These are phyloP conservation scores for Senecio squalidus DNA, from an alignment of 140 eudicot species.

Conservation along the genomic window DNA sequence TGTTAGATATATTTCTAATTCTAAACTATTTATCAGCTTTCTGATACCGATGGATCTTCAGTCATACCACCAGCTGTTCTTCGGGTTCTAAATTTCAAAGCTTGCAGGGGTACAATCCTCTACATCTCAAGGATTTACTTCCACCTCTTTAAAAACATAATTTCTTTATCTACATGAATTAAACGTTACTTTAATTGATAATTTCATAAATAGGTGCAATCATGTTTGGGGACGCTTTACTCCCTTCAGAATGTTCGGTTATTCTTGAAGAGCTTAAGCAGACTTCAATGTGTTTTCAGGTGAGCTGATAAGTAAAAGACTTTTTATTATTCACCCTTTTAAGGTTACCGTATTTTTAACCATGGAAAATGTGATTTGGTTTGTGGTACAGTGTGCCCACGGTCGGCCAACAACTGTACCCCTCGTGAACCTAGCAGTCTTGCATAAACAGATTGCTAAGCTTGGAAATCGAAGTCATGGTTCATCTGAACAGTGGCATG, in stretches of 20 bases:
- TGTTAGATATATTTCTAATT: slow-evolving; percentile 1
- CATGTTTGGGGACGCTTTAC: slow-evolving; percentile 94
- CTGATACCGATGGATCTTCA: slow-evolving; percentile 97
- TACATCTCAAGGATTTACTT: slow-evolving; percentile 1
- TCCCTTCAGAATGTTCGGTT: slow-evolving; percentile 93
- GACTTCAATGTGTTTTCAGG: slow-evolving; percentile 94
- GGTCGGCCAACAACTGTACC: slow-evolving; percentile 98
- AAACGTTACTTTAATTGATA: background rate
- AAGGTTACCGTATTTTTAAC: background rate
- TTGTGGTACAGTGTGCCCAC: slow-evolving; percentile 85
- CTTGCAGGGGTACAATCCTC: slow-evolving; percentile 81
- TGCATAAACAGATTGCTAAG: slow-evolving; percentile 68
- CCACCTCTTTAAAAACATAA: slow-evolving; percentile 1
- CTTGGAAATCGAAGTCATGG: slow-evolving; percentile 38
- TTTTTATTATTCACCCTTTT: background rate
- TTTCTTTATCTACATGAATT: background rate
- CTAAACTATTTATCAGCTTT: slow-evolving; percentile 47
- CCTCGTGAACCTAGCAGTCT: slow-evolving; percentile 59
- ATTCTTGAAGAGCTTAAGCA: slow-evolving; percentile 90
- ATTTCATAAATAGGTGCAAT: slow-evolving; percentile 64
- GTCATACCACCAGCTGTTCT: slow-evolving; percentile 83
- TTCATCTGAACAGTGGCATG: slow-evolving; percentile 63
- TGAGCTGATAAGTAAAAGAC: slow-evolving; percentile 23
- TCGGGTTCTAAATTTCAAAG: slow-evolving; percentile 77
- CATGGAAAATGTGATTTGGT: slow-evolving; percentile 11